Percentiles rank a stretch among this genome's conserved stretches.
Conservation (phyloP, 78 protist genomes). For the Dictyostelium brefeldianum region DNA sequence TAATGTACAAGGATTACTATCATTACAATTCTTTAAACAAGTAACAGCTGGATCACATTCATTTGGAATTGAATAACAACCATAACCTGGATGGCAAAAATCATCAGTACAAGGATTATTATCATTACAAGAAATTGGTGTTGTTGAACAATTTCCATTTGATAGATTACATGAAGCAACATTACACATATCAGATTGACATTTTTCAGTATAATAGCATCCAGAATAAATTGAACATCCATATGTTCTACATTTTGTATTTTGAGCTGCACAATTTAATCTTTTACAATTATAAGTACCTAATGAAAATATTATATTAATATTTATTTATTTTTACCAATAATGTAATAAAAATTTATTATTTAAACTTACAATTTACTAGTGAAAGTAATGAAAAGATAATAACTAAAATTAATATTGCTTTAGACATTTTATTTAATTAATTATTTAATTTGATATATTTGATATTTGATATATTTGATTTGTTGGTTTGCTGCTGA, state of each 20-base stretch:
- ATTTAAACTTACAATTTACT: too few relatives aligned
- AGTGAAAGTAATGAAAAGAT: too few relatives aligned
- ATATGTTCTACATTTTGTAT: background rate
- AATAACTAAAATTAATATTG: too few relatives aligned
- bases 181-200: background rate
- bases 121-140: background rate
- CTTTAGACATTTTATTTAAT: too few relatives aligned
- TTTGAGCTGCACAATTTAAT: background rate
- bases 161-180: background rate
- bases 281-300: background rate
- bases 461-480: too few relatives aligned
- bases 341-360: too few relatives aligned
- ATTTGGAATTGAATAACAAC: slow-evolving; percentile 17
- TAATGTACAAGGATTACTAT: background rate
- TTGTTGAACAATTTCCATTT: background rate
- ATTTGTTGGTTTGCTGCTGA: too few relatives aligned
- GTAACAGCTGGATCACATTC: slow-evolving; percentile 20
- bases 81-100: slow-evolving; percentile 24
- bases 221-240: background rate
- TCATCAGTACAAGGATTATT: slow-evolving; percentile 27
- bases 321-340: too few relatives aligned
- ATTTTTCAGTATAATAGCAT: slow-evolving; percentile 10
- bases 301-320: too few relatives aligned
- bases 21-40: slow-evolving; percentile 11
- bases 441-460: too few relatives aligned